Percentiles rank a stretch among this genome's conserved stretches.
These are phyloP conservation scores for Melastoma malabathricum DNA, from an alignment of 345 rosid genomes.

Conservation along the genomic window DNA sequence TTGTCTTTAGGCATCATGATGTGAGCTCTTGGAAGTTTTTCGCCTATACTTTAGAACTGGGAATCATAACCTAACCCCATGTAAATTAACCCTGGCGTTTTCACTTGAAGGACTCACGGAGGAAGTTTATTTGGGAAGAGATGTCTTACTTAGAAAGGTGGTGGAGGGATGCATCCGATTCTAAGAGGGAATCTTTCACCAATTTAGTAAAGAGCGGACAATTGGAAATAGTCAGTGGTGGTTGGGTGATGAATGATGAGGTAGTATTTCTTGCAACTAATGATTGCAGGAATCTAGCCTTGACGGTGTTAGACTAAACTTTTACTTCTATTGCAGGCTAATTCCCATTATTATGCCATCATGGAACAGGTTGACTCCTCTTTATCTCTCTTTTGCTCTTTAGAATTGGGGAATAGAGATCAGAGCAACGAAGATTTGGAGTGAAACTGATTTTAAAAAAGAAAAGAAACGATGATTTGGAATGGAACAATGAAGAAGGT, in stretches of 20 bases:
- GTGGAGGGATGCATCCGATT: conserved; percentile 88
- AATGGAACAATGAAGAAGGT: too few relatives aligned
- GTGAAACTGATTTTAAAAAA: too few relatives aligned
- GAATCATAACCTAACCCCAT: too few relatives aligned
- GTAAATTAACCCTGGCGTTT: too few relatives aligned
- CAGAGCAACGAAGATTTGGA: too few relatives aligned
- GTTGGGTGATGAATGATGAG: conserved; percentile 99
- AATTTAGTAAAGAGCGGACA: conserved; percentile 79
- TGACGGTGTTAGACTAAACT: conserved; percentile 2
- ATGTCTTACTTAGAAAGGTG: conserved; percentile 96
- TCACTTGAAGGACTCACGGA: conserved; percentile 48
- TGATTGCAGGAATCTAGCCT: not conserved
- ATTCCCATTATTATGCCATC: conserved; percentile 91
- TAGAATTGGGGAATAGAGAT: too few relatives aligned
- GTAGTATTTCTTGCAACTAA: conserved; percentile 18
- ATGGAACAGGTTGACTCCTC: conserved; percentile 69
- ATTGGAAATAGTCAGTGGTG: conserved; percentile 97
- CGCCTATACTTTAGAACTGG: too few relatives aligned
- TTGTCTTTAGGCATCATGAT: too few relatives aligned
- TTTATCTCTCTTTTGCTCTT: conserved; percentile 3
- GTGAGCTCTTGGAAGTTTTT: too few relatives aligned
- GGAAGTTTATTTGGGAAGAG: conserved; percentile 99
- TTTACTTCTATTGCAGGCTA: conserved; percentile 56
- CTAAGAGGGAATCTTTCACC: conserved; percentile 49
- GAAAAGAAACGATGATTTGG: too few relatives aligned